Evolutionary conservation across 164 flowering plant genomes (phyloP).

Genomic region (Annona squamosa): DNA sequence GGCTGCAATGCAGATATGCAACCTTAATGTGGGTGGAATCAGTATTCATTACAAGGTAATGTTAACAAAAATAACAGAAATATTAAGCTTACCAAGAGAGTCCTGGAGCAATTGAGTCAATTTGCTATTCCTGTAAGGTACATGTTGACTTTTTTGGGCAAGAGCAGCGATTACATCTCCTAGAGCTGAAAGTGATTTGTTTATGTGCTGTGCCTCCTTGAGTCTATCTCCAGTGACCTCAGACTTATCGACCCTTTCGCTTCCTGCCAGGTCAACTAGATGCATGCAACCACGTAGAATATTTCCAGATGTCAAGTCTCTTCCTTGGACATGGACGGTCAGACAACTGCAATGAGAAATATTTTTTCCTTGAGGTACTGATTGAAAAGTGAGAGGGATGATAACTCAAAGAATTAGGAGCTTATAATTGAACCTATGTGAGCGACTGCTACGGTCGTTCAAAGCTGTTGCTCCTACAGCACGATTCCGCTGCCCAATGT

Average conservation of each 20-base stretch:
- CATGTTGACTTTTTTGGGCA: slow-evolving; percentile 58
- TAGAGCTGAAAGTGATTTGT: slow-evolving; percentile 74
- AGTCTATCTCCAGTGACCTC: slow-evolving; percentile 71
- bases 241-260: slow-evolving; percentile 73
- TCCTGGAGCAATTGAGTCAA: slow-evolving; percentile 83
- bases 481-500: slow-evolving; percentile 85
- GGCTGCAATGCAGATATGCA: not conserved
- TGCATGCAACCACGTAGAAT: slow-evolving; percentile 70
- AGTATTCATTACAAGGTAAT: not conserved
- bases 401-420: not conserved
- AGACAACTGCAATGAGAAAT: slow-evolving; percentile 46
- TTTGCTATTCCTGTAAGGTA: slow-evolving; percentile 77
- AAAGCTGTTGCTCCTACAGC: slow-evolving; percentile 95
- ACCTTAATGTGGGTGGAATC: not conserved
- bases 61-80: not conserved
- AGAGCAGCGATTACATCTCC: slow-evolving; percentile 82
- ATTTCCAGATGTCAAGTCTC: slow-evolving; percentile 53
- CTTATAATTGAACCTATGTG: slow-evolving; percentile 64
- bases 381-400: not conserved
- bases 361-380: not conserved
- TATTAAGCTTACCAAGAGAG: slow-evolving; percentile 50
- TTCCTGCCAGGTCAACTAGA: slow-evolving; percentile 84
- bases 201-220: slow-evolving; percentile 76
- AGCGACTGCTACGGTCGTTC: slow-evolving; percentile 98
- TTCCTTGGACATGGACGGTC: slow-evolving; percentile 82